phyloP scores from a whole-genome alignment of 1,284 basidiomycete genomes.

The Ustilago trichophora region DNA sequence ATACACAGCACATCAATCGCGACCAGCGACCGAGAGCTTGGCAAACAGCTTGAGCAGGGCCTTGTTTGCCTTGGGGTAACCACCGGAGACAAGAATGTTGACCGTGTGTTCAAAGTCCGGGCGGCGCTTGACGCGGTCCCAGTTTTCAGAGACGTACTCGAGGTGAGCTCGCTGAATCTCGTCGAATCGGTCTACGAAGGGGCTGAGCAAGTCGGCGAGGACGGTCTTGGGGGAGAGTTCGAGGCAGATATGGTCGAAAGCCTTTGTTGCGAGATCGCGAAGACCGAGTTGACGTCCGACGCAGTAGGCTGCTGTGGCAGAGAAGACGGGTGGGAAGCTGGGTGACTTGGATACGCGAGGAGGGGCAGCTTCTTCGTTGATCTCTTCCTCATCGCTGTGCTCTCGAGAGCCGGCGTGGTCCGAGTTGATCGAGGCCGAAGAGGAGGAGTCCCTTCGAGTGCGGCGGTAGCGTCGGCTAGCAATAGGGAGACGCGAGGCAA shows the following conservation, averaged over 20 bases:
- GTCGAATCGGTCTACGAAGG: conserved; percentile 55
- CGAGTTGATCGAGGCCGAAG: conserved; percentile 16
- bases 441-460: conserved; percentile 12
- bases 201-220: conserved; percentile 47
- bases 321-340: conserved; percentile 47
- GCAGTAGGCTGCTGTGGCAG: conserved; percentile 52
- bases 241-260: conserved; percentile 48
- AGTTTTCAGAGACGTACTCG: conserved; percentile 49
- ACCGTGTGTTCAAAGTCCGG: conserved; percentile 53
- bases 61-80: conserved; percentile 47
- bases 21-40: conserved; percentile 35
- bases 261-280: conserved; percentile 41
- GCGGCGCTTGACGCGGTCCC: conserved; percentile 53
- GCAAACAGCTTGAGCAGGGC: conserved; percentile 54
- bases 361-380: neutral
- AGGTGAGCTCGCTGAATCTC: conserved; percentile 55
- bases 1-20: too few relatives aligned
- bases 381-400: conserved; percentile 10
- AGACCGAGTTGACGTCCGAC: conserved; percentile 53
- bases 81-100: conserved; percentile 40
- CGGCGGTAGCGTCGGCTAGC: conserved; percentile 15
- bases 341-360: conserved; percentile 23
- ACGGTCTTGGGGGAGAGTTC: conserved; percentile 47
- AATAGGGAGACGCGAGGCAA: conserved; percentile 30
- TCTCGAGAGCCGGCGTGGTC: conserved; percentile 16